phyloP scores from a whole-genome alignment of 78 protist species.

The Neovahlkampfia damariscottae region DNA sequence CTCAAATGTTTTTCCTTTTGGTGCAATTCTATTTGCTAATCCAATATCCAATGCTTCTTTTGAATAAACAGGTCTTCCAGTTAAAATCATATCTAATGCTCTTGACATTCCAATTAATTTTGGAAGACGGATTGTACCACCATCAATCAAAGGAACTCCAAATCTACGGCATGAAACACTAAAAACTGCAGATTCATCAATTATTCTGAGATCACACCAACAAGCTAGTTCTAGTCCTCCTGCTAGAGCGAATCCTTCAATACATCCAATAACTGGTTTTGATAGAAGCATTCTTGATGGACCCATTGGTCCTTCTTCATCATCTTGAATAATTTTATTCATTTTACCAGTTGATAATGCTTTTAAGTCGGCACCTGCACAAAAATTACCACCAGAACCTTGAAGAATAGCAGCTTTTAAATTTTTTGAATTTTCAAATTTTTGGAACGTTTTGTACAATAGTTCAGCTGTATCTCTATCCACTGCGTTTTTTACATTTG shows the following conservation, averaged over 20 bases:
- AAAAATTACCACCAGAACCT: conserved; percentile 40
- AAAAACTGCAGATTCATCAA: neutral
- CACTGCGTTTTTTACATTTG: conserved; percentile 36
- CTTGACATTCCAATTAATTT: conserved; percentile 47
- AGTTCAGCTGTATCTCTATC: conserved; percentile 39
- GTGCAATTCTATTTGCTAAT: conserved; percentile 6
- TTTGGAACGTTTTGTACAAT: conserved; percentile 26
- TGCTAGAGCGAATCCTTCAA: conserved; percentile 55
- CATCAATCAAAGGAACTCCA: conserved; percentile 75
- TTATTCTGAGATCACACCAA: conserved; percentile 58
- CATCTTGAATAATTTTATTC: neutral
- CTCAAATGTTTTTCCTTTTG: neutral
- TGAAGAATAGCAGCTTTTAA: conserved; percentile 35
- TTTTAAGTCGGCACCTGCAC: conserved; percentile 75
- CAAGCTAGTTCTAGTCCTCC: conserved; percentile 67
- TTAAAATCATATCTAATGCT: conserved; percentile 57
- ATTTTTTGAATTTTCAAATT: conserved; percentile 37
- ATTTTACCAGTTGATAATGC: conserved; percentile 6
- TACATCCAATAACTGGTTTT: conserved; percentile 52
- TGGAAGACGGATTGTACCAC: conserved; percentile 68
- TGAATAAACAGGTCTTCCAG: conserved; percentile 41
- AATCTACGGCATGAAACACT: conserved; percentile 62
- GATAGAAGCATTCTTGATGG: conserved; percentile 26
- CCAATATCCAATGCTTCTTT: conserved; percentile 41
- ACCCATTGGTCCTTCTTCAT: conserved; percentile 59